Conservation (phyloP, 805 yeast species). For the Metschnikowia dekortorum region DNA sequence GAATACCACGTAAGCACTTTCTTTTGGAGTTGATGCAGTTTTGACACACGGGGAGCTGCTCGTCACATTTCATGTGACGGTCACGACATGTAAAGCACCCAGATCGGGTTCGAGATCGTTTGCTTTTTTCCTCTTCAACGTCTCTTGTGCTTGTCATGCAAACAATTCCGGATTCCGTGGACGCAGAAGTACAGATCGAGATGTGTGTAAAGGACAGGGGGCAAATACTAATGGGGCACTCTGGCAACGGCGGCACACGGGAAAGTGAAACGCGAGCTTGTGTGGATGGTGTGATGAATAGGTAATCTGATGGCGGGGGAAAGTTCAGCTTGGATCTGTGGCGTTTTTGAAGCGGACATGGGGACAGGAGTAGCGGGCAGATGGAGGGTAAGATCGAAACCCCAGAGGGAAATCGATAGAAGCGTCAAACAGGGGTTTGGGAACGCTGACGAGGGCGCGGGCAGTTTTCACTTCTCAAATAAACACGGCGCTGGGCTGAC, state of each 20-base stretch:
- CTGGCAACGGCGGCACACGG: background rate
- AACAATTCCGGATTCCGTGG: background rate
- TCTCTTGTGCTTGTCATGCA: constrained; percentile 3
- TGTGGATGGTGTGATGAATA: background rate
- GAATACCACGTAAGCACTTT: constrained; percentile 43
- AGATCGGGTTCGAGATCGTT: constrained; percentile 38
- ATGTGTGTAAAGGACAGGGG: background rate
- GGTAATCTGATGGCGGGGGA: constrained; percentile 3
- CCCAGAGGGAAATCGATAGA: background rate
- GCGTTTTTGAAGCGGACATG: constrained; percentile 3
- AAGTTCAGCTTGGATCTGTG: constrained; percentile 1
- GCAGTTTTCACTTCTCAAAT: background rate
- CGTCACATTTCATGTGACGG: constrained; percentile 66
- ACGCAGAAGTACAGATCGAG: background rate
- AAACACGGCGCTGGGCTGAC: background rate
- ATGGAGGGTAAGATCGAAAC: background rate
- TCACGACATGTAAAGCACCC: constrained; percentile 63
- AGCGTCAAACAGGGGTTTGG: background rate
- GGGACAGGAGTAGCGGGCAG: background rate
- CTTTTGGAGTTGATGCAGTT: constrained; percentile 50
- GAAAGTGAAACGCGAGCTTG: background rate
- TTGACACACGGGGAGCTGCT: constrained; percentile 55
- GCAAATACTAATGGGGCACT: background rate
- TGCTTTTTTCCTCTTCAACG: constrained; percentile 12
- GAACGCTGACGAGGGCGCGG: background rate